Conservation (phyloP, 768 basidiomycete species). For the Dioszegia hungarica region DNA sequence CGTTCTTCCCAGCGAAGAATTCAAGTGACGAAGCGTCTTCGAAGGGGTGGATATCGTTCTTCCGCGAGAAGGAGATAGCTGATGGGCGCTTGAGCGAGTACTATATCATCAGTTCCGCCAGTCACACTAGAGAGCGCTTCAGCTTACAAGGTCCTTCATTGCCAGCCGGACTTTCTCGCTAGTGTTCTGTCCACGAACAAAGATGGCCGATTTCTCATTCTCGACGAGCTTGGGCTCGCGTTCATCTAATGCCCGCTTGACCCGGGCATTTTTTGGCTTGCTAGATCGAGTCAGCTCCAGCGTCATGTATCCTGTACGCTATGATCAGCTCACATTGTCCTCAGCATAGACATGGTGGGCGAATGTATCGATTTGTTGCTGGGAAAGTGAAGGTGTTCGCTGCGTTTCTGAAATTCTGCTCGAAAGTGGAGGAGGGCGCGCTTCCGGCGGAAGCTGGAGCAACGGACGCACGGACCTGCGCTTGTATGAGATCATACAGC, state of each 20-base stretch:
- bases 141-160: slow-evolving; percentile 80
- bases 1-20: slow-evolving; percentile 92
- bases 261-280: slow-evolving; percentile 93
- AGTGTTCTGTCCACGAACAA: slow-evolving; percentile 81
- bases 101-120: slow-evolving; percentile 50
- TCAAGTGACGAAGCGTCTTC: slow-evolving; percentile 76
- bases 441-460: neutral
- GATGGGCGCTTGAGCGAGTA: slow-evolving; percentile 91
- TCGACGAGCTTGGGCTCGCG: slow-evolving; percentile 82
- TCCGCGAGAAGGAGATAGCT: slow-evolving; percentile 87
- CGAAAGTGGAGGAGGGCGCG: neutral
- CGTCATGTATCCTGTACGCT: too few species aligned
- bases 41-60: slow-evolving; percentile 85
- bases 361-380: neutral
- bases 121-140: neutral
- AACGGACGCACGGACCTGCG: slow-evolving; percentile 2
- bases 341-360: slow-evolving; percentile 47
- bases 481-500: too few species aligned
- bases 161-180: slow-evolving; percentile 72
- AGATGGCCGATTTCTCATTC: slow-evolving; percentile 74
- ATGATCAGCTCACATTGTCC: slow-evolving; percentile 45
- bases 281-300: slow-evolving; percentile 48
- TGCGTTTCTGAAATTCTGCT: too few species aligned
- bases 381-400: neutral
- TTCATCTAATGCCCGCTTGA: slow-evolving; percentile 80